Percentiles rank a stretch among this genome's conserved stretches.
Conservation (phyloP, 306 rosid species). For the Trichosanthes truncata region DNA sequence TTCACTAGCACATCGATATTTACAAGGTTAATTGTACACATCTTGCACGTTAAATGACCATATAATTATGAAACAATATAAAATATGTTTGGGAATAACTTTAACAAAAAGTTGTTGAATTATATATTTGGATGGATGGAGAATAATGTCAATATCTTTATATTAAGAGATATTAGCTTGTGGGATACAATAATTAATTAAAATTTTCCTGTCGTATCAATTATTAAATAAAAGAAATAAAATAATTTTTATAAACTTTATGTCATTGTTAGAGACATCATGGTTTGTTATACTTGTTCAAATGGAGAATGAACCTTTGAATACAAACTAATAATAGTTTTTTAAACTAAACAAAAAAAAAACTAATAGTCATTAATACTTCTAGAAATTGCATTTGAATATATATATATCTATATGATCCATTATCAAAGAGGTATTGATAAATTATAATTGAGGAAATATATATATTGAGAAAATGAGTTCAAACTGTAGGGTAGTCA, state of each 20-base stretch:
- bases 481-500: too few species aligned
- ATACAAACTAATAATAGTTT: background rate
- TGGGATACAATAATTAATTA: background rate
- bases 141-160: background rate
- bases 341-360: too few species aligned
- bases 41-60: background rate
- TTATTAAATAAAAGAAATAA: background rate
- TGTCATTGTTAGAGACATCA: background rate
- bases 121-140: too few species aligned
- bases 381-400: background rate
- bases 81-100: background rate
- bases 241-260: background rate
- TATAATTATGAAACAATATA: background rate
- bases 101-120: background rate
- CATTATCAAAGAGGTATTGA: too few species aligned
- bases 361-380: too few species aligned
- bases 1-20: background rate
- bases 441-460: background rate
- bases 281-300: background rate
- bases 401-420: too few species aligned
- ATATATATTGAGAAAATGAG: too few species aligned
- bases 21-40: background rate
- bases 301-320: background rate
- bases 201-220: background rate
- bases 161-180: background rate